A percentile compares a stretch with the other conserved stretches of the same genome.
These are phyloP conservation scores for Caloboletus firmus DNA, from an alignment of 1,284 basidiomycete genomes.

Conservation along the genomic window DNA sequence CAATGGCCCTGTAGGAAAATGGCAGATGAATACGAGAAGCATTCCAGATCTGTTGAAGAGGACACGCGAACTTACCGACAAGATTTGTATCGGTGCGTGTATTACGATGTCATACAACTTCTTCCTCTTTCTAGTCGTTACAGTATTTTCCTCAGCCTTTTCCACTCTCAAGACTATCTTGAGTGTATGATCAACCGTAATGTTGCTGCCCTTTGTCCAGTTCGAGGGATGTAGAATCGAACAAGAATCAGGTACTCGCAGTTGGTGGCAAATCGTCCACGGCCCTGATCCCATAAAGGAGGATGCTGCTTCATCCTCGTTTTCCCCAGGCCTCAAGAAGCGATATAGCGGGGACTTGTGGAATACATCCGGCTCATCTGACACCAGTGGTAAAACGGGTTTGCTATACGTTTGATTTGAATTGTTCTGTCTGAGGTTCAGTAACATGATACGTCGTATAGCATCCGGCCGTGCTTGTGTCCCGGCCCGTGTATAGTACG, in stretches of 20 bases:
- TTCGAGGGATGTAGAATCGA: slow-evolving; percentile 74
- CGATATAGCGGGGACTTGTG: slow-evolving; percentile 53
- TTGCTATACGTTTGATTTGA: slow-evolving; percentile 36
- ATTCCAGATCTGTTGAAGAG: not conserved
- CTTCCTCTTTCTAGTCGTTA: slow-evolving; percentile 68
- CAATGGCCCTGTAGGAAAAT: slow-evolving; percentile 63
- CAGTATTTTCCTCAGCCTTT: slow-evolving; percentile 65
- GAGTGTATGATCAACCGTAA: slow-evolving; percentile 76
- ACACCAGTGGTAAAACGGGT: slow-evolving; percentile 67
- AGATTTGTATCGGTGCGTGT: slow-evolving; percentile 76
- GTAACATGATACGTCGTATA: slow-evolving; percentile 62
- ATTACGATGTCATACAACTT: slow-evolving; percentile 90
- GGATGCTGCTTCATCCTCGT: slow-evolving; percentile 56
- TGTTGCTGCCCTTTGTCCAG: slow-evolving; percentile 79
- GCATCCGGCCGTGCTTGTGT: slow-evolving; percentile 79
- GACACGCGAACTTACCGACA: slow-evolving; percentile 58
- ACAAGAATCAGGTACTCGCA: slow-evolving; percentile 60
- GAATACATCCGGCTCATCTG: slow-evolving; percentile 55
- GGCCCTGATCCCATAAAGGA: slow-evolving; percentile 72
- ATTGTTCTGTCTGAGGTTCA: slow-evolving; percentile 57
- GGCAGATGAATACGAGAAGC: not conserved
- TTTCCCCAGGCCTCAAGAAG: slow-evolving; percentile 44
- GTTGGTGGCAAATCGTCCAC: slow-evolving; percentile 61
- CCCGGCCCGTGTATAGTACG: slow-evolving; percentile 73
- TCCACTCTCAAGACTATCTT: slow-evolving; percentile 87